These are phyloP conservation scores for Taphrina deformans DNA, from an alignment of 1,139 yeast genomes.

Conservation along the genomic window DNA sequence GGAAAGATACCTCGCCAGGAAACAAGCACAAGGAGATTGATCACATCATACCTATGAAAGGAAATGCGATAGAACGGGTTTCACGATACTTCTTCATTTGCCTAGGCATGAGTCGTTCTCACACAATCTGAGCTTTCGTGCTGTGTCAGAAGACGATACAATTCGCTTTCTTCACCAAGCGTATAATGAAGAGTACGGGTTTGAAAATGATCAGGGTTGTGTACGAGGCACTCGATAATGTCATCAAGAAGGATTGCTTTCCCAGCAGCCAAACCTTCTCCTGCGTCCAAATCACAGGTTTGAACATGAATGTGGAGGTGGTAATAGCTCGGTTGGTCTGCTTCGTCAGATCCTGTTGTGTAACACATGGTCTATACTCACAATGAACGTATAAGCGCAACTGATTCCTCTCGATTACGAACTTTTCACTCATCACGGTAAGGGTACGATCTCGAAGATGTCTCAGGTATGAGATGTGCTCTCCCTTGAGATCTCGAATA, in stretches of 20 bases:
- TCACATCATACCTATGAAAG: no score
- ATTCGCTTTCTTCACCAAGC: slow-evolving; percentile 73
- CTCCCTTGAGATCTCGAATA: slow-evolving; percentile 66
- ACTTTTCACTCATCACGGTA: slow-evolving; percentile 57
- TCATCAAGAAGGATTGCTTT: slow-evolving; percentile 81
- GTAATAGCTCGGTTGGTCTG: slow-evolving; percentile 87
- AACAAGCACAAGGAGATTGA: no score
- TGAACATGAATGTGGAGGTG: slow-evolving; percentile 95
- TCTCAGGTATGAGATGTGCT: slow-evolving; percentile 61
- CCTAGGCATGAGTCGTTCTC: no score
- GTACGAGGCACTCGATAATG: slow-evolving; percentile 69
- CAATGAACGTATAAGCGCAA: slow-evolving; percentile 38
- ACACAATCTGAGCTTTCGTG: no score
- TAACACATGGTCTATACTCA: neutral
- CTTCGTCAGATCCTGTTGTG: neutral
- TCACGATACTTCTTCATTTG: no score
- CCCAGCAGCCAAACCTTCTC: slow-evolving; percentile 71
- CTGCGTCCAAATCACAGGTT: slow-evolving; percentile 70
- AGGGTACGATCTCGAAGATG: slow-evolving; percentile 62
- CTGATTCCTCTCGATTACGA: slow-evolving; percentile 6
- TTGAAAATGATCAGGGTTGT: slow-evolving; percentile 53
- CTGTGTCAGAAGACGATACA: slow-evolving; percentile 57
- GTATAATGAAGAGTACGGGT: slow-evolving; percentile 57
- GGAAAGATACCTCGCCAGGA: slow-evolving; percentile 44
- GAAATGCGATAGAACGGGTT: no score